phyloP scores from a whole-genome alignment of 192 early-diverging fungal genomes.

The Backusella psychrophila region DNA sequence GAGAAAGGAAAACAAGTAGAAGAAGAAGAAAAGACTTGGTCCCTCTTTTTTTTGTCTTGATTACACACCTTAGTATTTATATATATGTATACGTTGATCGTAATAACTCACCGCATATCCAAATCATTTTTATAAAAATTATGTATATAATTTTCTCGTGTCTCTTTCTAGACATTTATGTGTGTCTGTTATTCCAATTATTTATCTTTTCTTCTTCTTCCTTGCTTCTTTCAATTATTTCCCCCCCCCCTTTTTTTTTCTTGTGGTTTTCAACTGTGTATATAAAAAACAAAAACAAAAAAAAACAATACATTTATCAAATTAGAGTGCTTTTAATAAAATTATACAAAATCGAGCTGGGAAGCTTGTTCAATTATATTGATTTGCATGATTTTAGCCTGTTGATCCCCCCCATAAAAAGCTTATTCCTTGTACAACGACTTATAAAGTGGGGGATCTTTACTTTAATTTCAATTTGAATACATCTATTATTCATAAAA shows the following conservation, averaged over 20 bases:
- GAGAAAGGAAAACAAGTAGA: background rate
- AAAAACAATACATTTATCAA: background rate
- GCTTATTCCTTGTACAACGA: background rate
- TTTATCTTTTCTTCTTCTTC: background rate
- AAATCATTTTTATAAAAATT: background rate
- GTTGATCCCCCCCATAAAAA: background rate
- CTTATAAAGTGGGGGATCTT: background rate
- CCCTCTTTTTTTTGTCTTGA: background rate
- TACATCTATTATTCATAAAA: background rate
- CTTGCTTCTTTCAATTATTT: too few relatives aligned
- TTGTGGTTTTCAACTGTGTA: background rate
- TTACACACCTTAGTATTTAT: background rate
- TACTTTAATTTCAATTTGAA: background rate
- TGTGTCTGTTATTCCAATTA: background rate
- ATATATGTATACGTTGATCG: background rate
- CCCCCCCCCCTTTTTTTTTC: background rate
- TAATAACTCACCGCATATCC: background rate
- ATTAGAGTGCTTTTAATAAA: background rate
- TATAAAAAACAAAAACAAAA: background rate
- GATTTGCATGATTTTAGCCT: background rate
- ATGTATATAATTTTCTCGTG: background rate
- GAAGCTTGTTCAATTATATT: too few relatives aligned
- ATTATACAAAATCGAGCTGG: background rate
- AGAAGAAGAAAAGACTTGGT: background rate
- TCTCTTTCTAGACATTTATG: background rate